A percentile compares a stretch with the other conserved stretches of the same genome.
phyloP scores from a whole-genome alignment of 345 rosid genomes.

The Brassica rapa region DNA sequence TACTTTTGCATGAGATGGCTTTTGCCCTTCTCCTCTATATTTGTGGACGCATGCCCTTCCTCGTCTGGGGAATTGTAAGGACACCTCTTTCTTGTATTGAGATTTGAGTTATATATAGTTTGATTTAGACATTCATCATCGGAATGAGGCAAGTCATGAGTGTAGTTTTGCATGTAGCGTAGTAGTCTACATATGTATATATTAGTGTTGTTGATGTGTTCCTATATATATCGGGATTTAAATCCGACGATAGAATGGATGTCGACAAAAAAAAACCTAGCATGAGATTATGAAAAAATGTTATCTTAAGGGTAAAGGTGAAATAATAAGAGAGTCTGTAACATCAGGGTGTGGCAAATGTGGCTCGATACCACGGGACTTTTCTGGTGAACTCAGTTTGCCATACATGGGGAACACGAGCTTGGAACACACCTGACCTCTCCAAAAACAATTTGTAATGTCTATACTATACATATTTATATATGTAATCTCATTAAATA shows the following conservation, averaged over 20 bases:
- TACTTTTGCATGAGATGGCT: slow-evolving; percentile 54
- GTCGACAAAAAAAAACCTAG: too few relatives aligned
- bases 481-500: neutral
- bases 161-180: too few relatives aligned
- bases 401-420: slow-evolving; percentile 79
- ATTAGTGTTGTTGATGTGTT: too few relatives aligned
- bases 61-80: slow-evolving; percentile 87
- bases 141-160: too few relatives aligned
- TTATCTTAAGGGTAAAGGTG: neutral
- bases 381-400: slow-evolving; percentile 72
- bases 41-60: slow-evolving; percentile 64
- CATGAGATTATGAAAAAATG: too few relatives aligned
- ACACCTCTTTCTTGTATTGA: too few relatives aligned
- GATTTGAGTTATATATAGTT: too few relatives aligned
- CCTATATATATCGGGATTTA: too few relatives aligned
- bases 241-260: too few relatives aligned
- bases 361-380: slow-evolving; percentile 56
- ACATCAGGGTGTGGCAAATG: slow-evolving; percentile 62
- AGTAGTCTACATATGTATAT: too few relatives aligned
- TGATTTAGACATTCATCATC: too few relatives aligned
- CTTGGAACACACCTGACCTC: slow-evolving; percentile 68
- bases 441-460: slow-evolving; percentile 71
- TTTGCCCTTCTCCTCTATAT: slow-evolving; percentile 50
- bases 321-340: neutral
- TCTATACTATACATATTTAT: neutral